phyloP scores from a whole-genome alignment of 306 rosid genomes.

The Trifolium dubium region DNA sequence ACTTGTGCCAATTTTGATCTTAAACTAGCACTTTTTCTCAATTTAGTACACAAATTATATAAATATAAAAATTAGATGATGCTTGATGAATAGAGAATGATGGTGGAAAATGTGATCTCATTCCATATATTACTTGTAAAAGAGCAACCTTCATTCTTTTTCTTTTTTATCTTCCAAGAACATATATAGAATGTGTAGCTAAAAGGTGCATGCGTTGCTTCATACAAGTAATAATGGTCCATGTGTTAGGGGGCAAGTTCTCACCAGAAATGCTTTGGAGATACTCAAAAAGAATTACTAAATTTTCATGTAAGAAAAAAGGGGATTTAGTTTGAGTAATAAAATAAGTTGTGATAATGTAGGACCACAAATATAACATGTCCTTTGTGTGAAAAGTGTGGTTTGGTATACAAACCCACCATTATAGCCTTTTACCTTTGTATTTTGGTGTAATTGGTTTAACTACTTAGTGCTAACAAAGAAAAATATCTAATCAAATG shows the following conservation, averaged over 20 bases:
- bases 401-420: slow-evolving; percentile 45
- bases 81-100: neutral
- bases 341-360: slow-evolving; percentile 38
- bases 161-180: slow-evolving; percentile 21
- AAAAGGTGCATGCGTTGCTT: slow-evolving; percentile 71
- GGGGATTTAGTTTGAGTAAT: slow-evolving; percentile 26
- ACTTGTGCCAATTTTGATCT: no score
- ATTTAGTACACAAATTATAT: no score
- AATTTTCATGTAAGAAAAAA: slow-evolving; percentile 46
- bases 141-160: slow-evolving; percentile 8
- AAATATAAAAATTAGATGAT: neutral
- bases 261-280: slow-evolving; percentile 79
- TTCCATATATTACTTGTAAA: slow-evolving; percentile 28
- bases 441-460: slow-evolving; percentile 16
- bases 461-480: slow-evolving; percentile 29
- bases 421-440: slow-evolving; percentile 26
- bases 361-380: slow-evolving; percentile 49
- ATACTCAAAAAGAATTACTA: slow-evolving; percentile 66
- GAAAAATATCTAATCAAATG: slow-evolving; percentile 35
- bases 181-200: slow-evolving; percentile 43
- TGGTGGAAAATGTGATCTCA: slow-evolving; percentile 34
- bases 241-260: slow-evolving; percentile 59
- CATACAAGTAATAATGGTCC: slow-evolving; percentile 65
- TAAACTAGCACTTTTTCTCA: no score
- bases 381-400: slow-evolving; percentile 47